A percentile compares a stretch with the other conserved stretches of the same genome.
Evolutionary conservation across 306 rosid species (phyloP).

Genomic region (Dryas octopetala): DNA sequence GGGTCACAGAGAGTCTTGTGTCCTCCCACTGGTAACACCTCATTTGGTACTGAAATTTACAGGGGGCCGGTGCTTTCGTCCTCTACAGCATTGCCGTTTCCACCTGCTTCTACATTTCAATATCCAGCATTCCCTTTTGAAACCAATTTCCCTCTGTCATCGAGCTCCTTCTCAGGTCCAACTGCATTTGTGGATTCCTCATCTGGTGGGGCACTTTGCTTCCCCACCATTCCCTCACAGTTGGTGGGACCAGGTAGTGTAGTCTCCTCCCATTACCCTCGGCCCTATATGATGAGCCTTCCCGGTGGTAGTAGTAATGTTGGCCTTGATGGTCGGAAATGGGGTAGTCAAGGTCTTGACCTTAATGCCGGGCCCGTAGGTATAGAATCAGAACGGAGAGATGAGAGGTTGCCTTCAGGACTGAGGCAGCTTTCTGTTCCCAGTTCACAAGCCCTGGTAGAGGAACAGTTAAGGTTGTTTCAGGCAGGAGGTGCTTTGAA

Average conservation of each 20-base stretch:
- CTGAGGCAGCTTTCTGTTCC: conserved; percentile 60
- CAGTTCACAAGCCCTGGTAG: conserved; percentile 50
- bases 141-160: conserved; percentile 53
- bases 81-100: conserved; percentile 59
- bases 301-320: conserved; percentile 50
- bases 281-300: conserved; percentile 57
- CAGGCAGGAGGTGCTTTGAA: conserved; percentile 49
- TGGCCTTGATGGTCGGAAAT: conserved; percentile 45
- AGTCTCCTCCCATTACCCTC: conserved; percentile 52
- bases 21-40: conserved; percentile 47
- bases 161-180: conserved; percentile 52
- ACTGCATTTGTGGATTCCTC: conserved; percentile 55
- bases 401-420: conserved; percentile 37
- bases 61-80: conserved; percentile 61
- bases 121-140: conserved; percentile 67
- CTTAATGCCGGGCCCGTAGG: conserved; percentile 78
- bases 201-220: conserved; percentile 57
- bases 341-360: conserved; percentile 73
- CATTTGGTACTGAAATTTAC: conserved; percentile 53
- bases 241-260: conserved; percentile 53
- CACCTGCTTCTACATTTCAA: conserved; percentile 43
- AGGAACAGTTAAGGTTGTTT: conserved; percentile 58
- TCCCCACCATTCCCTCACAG: conserved; percentile 57
- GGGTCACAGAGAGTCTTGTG: conserved; percentile 59
- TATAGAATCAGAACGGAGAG: conserved; percentile 62